Conservation (phyloP, 2,329 filamentous ascomycete species). For the Paramyrothecium roridum region DNA sequence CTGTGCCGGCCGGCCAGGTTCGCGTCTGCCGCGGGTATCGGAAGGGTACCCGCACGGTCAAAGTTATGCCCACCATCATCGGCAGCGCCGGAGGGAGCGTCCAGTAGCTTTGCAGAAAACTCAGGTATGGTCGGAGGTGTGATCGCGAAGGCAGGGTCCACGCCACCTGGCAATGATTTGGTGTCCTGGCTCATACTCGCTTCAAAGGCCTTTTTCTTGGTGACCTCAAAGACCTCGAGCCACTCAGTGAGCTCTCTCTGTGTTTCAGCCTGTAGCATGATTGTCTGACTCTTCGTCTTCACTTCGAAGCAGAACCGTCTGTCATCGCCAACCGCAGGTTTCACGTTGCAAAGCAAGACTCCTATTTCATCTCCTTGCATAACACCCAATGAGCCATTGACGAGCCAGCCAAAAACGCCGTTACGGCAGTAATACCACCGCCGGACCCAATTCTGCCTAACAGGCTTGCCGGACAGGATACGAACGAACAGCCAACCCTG, state of each 20-base stretch:
- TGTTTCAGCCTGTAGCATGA: constrained; percentile 89
- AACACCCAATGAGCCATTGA: constrained; percentile 81
- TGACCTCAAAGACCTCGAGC: constrained; percentile 89
- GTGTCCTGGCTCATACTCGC: constrained; percentile 55
- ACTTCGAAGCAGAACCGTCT: constrained; percentile 96
- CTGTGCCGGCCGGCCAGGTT: constrained; percentile 60
- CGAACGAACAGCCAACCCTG: constrained; percentile 92
- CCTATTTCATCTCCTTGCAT: constrained; percentile 96
- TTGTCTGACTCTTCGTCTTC: constrained; percentile 91
- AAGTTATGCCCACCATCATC: constrained; percentile 38
- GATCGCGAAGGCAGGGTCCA: constrained; percentile 85
- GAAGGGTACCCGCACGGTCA: constrained; percentile 64
- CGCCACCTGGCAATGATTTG: constrained; percentile 41
- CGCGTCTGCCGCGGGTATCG: constrained; percentile 57
- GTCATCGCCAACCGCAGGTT: constrained; percentile 88
- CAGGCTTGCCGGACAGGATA: constrained; percentile 80
- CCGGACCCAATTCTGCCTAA: constrained; percentile 82
- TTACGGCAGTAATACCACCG: constrained; percentile 96
- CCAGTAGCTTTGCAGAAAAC: constrained; percentile 77
- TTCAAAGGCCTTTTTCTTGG: constrained; percentile 89
- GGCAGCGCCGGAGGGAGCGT: constrained; percentile 59
- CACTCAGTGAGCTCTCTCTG: constrained; percentile 91
- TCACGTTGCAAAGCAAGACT: constrained; percentile 87
- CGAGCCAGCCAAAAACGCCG: constrained; percentile 92
- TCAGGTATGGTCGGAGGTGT: constrained; percentile 84